A percentile compares a stretch with the other conserved stretches of the same genome.
Evolutionary conservation across 352 stramenopile genomes (phyloP).

Genomic region (Pythium scleroteichum): DNA sequence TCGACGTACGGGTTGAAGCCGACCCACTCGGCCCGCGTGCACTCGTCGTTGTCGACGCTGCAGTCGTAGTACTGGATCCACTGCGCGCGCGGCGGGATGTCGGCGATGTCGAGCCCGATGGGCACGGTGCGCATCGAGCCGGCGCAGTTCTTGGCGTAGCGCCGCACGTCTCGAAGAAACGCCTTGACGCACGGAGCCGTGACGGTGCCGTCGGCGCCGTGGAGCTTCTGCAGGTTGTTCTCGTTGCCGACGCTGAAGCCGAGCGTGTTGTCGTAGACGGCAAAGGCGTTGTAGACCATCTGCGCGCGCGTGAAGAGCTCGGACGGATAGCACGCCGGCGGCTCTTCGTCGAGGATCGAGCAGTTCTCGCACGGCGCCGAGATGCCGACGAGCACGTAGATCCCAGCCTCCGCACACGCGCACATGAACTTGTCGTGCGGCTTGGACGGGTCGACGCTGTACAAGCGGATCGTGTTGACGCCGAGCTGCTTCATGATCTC

Average conservation of each 20-base stretch:
- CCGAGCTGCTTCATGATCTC: slow-evolving; percentile 25
- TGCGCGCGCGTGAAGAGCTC: slow-evolving; percentile 34
- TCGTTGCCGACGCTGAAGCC: slow-evolving; percentile 55
- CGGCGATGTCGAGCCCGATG: slow-evolving; percentile 69
- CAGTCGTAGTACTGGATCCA: slow-evolving; percentile 80
- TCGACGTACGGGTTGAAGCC: slow-evolving; percentile 61
- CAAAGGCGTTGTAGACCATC: slow-evolving; percentile 53
- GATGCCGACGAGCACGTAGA: slow-evolving; percentile 42
- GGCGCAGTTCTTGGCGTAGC: slow-evolving; percentile 46
- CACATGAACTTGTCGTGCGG: slow-evolving; percentile 42
- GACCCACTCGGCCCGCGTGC: slow-evolving; percentile 45
- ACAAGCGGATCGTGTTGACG: slow-evolving; percentile 33
- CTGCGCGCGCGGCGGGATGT: slow-evolving; percentile 52
- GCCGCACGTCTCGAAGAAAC: slow-evolving; percentile 55
- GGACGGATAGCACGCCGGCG: slow-evolving; percentile 36
- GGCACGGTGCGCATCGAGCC: slow-evolving; percentile 49
- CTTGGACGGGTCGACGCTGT: slow-evolving; percentile 32
- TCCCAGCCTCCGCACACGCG: slow-evolving; percentile 28
- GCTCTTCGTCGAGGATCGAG: slow-evolving; percentile 27
- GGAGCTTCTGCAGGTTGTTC: slow-evolving; percentile 52
- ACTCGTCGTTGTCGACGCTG: slow-evolving; percentile 29
- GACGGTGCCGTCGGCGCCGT: slow-evolving; percentile 32
- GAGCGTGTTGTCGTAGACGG: slow-evolving; percentile 60
- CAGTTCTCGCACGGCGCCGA: slow-evolving; percentile 34
- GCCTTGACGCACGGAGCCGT: slow-evolving; percentile 67